These are phyloP conservation scores for Funneliformis mosseae DNA, from an alignment of 192 early-diverging fungal genomes.

Conservation along the genomic window DNA sequence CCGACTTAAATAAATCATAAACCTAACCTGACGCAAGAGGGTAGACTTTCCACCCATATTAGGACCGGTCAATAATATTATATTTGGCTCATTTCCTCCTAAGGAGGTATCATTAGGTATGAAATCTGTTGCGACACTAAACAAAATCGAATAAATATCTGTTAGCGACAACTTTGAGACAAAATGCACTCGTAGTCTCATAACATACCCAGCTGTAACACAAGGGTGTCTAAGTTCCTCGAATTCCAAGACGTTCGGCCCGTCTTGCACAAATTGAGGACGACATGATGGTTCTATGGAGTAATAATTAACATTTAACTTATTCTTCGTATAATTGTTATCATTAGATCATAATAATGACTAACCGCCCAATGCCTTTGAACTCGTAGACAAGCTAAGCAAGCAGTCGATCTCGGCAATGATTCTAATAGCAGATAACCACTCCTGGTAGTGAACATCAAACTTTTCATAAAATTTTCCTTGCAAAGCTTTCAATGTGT, in stretches of 20 bases:
- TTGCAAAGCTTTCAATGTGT: constrained; percentile 75
- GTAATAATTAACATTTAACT: neutral
- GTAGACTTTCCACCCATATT: constrained; percentile 99
- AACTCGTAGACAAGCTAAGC: constrained; percentile 71
- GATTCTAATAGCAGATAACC: constrained; percentile 70
- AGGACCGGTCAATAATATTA: constrained; percentile 96
- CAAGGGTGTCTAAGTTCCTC: constrained; percentile 94
- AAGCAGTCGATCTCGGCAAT: constrained; percentile 90
- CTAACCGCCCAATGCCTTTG: constrained; percentile 66
- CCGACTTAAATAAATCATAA: neutral
- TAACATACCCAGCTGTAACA: constrained; percentile 63
- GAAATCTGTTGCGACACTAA: constrained; percentile 63
- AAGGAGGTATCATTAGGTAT: constrained; percentile 95
- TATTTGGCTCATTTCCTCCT: constrained; percentile 63
- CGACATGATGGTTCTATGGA: constrained; percentile 74
- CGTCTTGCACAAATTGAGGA: constrained; percentile 78
- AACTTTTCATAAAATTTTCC: constrained; percentile 79
- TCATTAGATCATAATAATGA: neutral
- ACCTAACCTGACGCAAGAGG: constrained; percentile 79
- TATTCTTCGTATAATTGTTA: neutral
- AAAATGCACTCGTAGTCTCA: neutral
- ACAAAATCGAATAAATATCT: constrained; percentile 13
- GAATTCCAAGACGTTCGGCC: constrained; percentile 72
- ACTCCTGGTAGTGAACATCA: constrained; percentile 73
- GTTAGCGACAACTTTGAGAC: constrained; percentile 4